These are phyloP conservation scores for Alternaria gaisen DNA, from an alignment of 2,329 filamentous ascomycete species.

Conservation along the genomic window DNA sequence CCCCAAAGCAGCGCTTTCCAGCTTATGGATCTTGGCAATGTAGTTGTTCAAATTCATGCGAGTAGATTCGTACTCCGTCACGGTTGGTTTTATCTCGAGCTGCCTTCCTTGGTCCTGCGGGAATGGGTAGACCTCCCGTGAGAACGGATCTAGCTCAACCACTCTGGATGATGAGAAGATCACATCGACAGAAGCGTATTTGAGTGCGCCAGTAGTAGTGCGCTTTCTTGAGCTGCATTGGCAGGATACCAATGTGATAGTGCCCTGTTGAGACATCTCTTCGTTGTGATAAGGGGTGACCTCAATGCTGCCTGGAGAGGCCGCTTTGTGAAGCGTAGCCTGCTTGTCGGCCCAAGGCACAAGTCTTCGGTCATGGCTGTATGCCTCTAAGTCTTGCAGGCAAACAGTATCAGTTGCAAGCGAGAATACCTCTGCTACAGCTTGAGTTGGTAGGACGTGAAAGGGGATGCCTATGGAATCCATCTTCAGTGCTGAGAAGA, in stretches of 20 bases:
- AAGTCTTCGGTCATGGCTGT: not conserved
- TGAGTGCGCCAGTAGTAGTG: not conserved
- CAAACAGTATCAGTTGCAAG: not conserved
- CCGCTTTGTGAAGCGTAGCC: not conserved
- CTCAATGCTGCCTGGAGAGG: not conserved
- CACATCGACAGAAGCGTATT: not conserved
- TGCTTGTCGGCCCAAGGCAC: not conserved
- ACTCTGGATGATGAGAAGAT: not conserved
- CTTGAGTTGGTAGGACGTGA: not conserved
- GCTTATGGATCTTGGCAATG: not conserved
- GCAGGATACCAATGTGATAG: not conserved
- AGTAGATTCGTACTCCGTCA: fast-evolving
- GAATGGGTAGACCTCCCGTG: not conserved
- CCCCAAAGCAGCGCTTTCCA: not conserved
- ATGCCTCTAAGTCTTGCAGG: not conserved
- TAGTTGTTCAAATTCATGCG: not conserved
- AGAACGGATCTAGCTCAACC: not conserved
- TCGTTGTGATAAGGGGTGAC: fast-evolving
- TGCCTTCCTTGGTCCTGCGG: not conserved
- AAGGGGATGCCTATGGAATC: not conserved
- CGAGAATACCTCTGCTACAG: not conserved
- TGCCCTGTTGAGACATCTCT: not conserved
- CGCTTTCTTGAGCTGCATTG: not conserved
- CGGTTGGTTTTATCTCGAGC: not conserved
- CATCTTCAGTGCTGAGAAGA: not conserved